A percentile compares a stretch with the other conserved stretches of the same genome.
These are phyloP conservation scores for Stellera chamaejasme DNA, from an alignment of 345 rosid genomes.

Conservation along the genomic window DNA sequence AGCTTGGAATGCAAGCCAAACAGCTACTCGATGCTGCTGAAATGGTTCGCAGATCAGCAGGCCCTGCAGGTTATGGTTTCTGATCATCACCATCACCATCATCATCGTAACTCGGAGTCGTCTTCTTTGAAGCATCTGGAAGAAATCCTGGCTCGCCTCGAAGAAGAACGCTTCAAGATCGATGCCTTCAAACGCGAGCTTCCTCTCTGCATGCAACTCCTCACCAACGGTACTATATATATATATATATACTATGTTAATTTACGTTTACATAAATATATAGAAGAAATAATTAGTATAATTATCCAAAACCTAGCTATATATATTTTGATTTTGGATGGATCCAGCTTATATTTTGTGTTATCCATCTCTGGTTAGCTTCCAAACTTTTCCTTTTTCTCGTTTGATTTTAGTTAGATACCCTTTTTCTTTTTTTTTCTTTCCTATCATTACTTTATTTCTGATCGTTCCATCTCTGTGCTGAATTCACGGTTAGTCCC, in stretches of 20 bases:
- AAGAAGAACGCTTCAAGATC: conserved; percentile 91
- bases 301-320: conserved; percentile 3
- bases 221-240: conserved; percentile 53
- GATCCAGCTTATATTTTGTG: conserved; percentile 6
- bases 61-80: neutral
- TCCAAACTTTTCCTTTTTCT: conserved; percentile 20
- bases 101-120: too few species aligned
- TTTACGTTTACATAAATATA: neutral
- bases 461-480: conserved; percentile 12
- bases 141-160: conserved; percentile 74
- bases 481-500: neutral
- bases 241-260: neutral
- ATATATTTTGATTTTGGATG: conserved; percentile 9
- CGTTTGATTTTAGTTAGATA: conserved; percentile 23
- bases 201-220: conserved; percentile 99
- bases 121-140: conserved; percentile 37
- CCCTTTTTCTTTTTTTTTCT: conserved; percentile 4
- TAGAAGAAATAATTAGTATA: neutral
- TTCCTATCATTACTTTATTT: conserved; percentile 4
- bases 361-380: conserved; percentile 14
- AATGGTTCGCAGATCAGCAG: conserved; percentile 66
- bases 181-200: conserved; percentile 99
- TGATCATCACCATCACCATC: conserved; percentile 57
- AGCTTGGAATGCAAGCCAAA: conserved; percentile 82
- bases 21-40: conserved; percentile 80